Evolutionary conservation across 108 stramenopile genomes (phyloP).

Genomic region (Conticribra guillardii): DNA sequence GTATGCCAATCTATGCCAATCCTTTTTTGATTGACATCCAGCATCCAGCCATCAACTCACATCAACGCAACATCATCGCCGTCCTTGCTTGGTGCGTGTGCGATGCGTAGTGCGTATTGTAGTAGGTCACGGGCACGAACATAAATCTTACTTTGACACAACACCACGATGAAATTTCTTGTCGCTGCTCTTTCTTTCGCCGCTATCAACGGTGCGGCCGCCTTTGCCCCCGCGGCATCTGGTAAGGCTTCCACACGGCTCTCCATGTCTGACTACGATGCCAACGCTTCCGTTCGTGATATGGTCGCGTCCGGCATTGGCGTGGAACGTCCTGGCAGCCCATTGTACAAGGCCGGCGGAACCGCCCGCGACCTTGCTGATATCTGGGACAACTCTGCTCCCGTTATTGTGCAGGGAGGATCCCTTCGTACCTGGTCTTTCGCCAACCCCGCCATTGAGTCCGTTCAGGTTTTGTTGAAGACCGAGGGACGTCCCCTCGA

Average conservation of each 20-base stretch:
- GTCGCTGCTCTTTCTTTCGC: neutral
- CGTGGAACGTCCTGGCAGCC: neutral
- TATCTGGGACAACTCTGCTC: constrained; percentile 52
- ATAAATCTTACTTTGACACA: constrained; percentile 48
- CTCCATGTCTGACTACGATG: neutral
- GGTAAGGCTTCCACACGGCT: neutral
- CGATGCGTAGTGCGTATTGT: too few relatives aligned
- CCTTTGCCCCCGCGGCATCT: neutral
- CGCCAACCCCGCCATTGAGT: constrained; percentile 56
- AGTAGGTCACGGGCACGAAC: too few relatives aligned
- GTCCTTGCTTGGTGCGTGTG: too few relatives aligned
- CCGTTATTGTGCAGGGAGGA: constrained; percentile 72
- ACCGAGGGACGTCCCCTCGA: constrained; percentile 86
- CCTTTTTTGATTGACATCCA: too few relatives aligned
- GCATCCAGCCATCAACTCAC: too few relatives aligned
- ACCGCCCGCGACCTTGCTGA: constrained; percentile 1
- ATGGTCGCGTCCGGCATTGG: neutral
- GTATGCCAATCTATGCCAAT: too few relatives aligned
- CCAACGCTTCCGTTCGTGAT: neutral
- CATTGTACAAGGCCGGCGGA: neutral
- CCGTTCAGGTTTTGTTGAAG: constrained; percentile 73
- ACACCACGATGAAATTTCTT: constrained; percentile 43
- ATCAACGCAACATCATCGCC: too few relatives aligned
- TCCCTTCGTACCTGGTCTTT: constrained; percentile 81
- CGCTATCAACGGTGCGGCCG: neutral